Conservation (phyloP, 371 early-diverging fungal genomes). For the Capniomyces stellatus region DNA sequence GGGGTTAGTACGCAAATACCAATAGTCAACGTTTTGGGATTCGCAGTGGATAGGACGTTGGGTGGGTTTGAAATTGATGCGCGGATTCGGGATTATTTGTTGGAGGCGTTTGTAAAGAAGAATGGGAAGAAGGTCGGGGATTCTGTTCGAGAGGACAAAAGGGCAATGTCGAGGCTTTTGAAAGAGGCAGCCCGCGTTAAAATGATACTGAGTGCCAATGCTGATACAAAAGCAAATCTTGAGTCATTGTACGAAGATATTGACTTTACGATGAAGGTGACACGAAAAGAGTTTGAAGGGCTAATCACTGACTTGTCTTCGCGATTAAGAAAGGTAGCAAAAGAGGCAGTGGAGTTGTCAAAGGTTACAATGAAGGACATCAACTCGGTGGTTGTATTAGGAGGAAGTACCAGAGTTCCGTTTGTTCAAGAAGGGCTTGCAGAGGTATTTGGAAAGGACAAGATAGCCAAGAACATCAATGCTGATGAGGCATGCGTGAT, state of each 20-base stretch:
- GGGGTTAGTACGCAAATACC: slow-evolving; percentile 9
- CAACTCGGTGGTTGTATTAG: slow-evolving; percentile 77
- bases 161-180: slow-evolving; percentile 72
- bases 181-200: slow-evolving; percentile 89
- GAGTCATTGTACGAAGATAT: slow-evolving; percentile 73
- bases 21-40: slow-evolving; percentile 60
- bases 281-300: slow-evolving; percentile 56
- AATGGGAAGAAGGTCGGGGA: slow-evolving; percentile 20
- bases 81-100: slow-evolving; percentile 54
- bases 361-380: slow-evolving; percentile 53
- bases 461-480: slow-evolving; percentile 83
- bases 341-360: slow-evolving; percentile 41
- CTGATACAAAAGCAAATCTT: slow-evolving; percentile 53
- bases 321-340: slow-evolving; percentile 55
- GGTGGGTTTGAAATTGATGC: slow-evolving; percentile 80
- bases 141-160: slow-evolving; percentile 28
- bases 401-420: slow-evolving; percentile 84
- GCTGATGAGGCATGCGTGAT: slow-evolving; percentile 92
- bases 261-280: slow-evolving; percentile 63
- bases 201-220: slow-evolving; percentile 86
- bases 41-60: slow-evolving; percentile 64
- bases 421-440: slow-evolving; percentile 50
- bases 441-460: slow-evolving; percentile 56
- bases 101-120: slow-evolving; percentile 43
- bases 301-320: slow-evolving; percentile 38